phyloP scores from a whole-genome alignment of 768 basidiomycete genomes.

The Suillus sp. region DNA sequence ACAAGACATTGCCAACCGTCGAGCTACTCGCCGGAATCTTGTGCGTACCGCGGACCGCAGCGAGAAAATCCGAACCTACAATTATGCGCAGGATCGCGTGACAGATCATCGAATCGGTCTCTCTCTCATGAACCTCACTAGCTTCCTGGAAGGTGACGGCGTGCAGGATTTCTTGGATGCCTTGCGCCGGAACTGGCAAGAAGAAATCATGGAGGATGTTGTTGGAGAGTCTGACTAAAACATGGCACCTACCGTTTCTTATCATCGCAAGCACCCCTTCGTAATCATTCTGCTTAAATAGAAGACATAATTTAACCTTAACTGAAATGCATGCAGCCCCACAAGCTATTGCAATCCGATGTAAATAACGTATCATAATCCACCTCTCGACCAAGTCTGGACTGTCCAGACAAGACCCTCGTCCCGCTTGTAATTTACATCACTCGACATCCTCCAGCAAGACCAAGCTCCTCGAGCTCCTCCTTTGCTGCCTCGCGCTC shows the following conservation, averaged over 20 bases:
- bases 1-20: constrained; percentile 67
- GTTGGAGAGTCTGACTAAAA: constrained; percentile 28
- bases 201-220: constrained; percentile 56
- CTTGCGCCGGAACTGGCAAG: constrained; percentile 57
- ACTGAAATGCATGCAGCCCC: not conserved
- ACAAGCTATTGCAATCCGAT: not conserved
- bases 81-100: constrained; percentile 89
- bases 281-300: constrained; percentile 13
- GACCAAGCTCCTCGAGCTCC: constrained; percentile 63
- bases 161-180: constrained; percentile 59
- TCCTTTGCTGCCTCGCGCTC: constrained; percentile 74
- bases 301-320: not conserved
- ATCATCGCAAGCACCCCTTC: not conserved
- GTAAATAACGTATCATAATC: not conserved
- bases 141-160: constrained; percentile 68
- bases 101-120: constrained; percentile 91
- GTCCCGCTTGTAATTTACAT: constrained; percentile 33
- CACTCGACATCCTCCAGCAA: constrained; percentile 44
- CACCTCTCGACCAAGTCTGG: too few species aligned
- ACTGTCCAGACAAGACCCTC: not conserved
- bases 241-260: not conserved
- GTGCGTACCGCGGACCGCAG: constrained; percentile 84
- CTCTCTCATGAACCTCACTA: constrained; percentile 65
- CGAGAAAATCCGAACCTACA: constrained; percentile 96
- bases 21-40: constrained; percentile 69